Evolutionary conservation across 169 alveolate genomes (phyloP).

Genomic region (Plasmodium blacklocki): DNA sequence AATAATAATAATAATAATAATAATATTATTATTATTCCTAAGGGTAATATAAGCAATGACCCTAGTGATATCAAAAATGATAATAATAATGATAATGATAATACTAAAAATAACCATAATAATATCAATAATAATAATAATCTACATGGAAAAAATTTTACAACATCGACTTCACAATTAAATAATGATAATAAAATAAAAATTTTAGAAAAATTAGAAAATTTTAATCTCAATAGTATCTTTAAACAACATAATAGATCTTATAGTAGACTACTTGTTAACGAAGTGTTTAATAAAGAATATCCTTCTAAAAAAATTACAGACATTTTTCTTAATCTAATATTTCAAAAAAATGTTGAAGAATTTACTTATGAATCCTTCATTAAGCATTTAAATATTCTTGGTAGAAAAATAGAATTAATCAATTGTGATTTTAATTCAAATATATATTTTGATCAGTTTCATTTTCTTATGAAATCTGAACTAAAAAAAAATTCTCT

Average conservation of each 20-base stretch:
- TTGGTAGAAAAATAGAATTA: conserved; percentile 57
- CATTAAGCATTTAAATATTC: conserved; percentile 28
- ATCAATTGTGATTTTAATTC: conserved; percentile 41
- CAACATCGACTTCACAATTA: neutral
- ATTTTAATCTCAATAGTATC: conserved; percentile 30
- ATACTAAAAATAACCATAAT: too few relatives aligned
- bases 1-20: too few relatives aligned
- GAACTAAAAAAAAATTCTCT: conserved; percentile 52
- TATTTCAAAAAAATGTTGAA: conserved; percentile 65
- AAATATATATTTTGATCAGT: conserved; percentile 67
- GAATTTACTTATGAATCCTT: conserved; percentile 67
- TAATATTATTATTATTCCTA: neutral
- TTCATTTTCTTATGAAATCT: conserved; percentile 62
- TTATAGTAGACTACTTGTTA: conserved; percentile 50
- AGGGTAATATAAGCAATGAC: neutral
- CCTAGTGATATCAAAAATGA: neutral
- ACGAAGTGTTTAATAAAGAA: conserved; percentile 64
- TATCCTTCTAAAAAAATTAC: conserved; percentile 68
- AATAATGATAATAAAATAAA: conserved; percentile 1
- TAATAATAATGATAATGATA: neutral
- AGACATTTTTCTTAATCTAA: conserved; percentile 47
- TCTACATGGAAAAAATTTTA: neutral
- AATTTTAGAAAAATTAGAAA: conserved; percentile 48
- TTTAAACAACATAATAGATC: conserved; percentile 73
- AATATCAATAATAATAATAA: too few relatives aligned